Base-by-base conservation (phyloP, 1,284 basidiomycete species). In the Coniophora puteana region DNA sequence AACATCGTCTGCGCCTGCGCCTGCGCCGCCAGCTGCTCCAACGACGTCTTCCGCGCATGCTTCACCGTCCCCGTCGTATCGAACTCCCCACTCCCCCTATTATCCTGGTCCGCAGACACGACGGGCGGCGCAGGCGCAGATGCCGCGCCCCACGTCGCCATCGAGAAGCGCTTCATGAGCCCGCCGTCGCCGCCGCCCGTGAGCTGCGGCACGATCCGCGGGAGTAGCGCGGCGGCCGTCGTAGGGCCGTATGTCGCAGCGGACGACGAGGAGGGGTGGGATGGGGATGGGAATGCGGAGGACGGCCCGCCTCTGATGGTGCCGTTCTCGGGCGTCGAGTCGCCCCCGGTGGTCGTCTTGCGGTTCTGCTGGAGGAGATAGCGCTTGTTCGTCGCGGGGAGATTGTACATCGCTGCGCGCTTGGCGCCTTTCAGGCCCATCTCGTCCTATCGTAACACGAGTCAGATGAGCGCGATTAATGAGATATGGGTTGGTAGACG, bases 111-210 rank as follows among this genome's bases (percentile, higher is more conserved):
- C 10, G 58, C 46, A 8, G 60, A 55, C 4, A 60, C 49, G 6
- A 55, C 53, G 17, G 70, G 62, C 23, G 65, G 54, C 14, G 67
- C 49, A 8, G 67, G 49, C 18, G 58, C 36, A 13, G 55, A 53
- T 0, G 62, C 53, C 12, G 72, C 65, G 8, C 80, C 74, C 73
- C 89, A 83, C 14, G 77, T 77, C 5, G 76, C 64, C 1, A 88
- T 71, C 3, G 89, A 91, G 47, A 92, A 78, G 16, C 89, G 75
- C 46, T 80, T 83, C 57, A 87, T 80, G 42, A 89, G 63, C 12
- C 79, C 70, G 6, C 68, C 65, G 47, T 82, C 80, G 6, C 84
- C 84, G 47, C 81, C 80, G 6, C 84, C 84, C 16, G 83, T 85
- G 7, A 84, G 59, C 50, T 84, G 86, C 25, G 79, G 85, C 36